phyloP scores from a whole-genome alignment of 805 yeast species.

The Saccharomycopsis schoenii region DNA sequence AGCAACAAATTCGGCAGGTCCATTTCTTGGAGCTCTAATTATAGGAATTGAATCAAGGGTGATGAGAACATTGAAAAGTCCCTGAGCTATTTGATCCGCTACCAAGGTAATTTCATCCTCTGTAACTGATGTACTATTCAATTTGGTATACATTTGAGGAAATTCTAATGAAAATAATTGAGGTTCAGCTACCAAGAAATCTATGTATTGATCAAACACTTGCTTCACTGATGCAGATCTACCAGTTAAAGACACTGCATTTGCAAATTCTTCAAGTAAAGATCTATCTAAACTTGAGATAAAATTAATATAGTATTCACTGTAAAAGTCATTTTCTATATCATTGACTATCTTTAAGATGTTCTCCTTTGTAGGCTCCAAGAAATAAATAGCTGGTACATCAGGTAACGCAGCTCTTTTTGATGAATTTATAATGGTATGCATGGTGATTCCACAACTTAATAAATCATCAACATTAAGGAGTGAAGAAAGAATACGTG shows the following conservation, averaged over 20 bases:
- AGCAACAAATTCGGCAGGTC: slow-evolving; percentile 93
- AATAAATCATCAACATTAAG: slow-evolving; percentile 84
- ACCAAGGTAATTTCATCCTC: slow-evolving; percentile 64
- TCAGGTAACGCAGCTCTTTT: slow-evolving; percentile 81
- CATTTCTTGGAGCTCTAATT: slow-evolving; percentile 83
- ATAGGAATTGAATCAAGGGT: slow-evolving; percentile 78
- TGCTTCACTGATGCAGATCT: slow-evolving; percentile 68
- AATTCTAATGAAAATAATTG: slow-evolving; percentile 74
- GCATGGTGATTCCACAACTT: slow-evolving; percentile 87
- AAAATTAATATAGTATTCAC: slow-evolving; percentile 75
- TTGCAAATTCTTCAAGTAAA: slow-evolving; percentile 81
- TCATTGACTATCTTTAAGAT: slow-evolving; percentile 62
- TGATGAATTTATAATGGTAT: slow-evolving; percentile 53
- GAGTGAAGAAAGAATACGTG: slow-evolving; percentile 84
- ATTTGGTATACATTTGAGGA: slow-evolving; percentile 50
- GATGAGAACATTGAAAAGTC: slow-evolving; percentile 69
- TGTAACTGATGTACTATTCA: slow-evolving; percentile 61
- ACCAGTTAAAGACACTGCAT: slow-evolving; percentile 62
- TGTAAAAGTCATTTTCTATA: slow-evolving; percentile 63
- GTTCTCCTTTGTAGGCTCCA: slow-evolving; percentile 78
- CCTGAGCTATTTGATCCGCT: slow-evolving; percentile 67
- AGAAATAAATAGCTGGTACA: slow-evolving; percentile 89
- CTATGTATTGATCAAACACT: slow-evolving; percentile 88
- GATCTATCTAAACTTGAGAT: slow-evolving; percentile 71
- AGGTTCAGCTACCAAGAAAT: slow-evolving; percentile 89